These are phyloP conservation scores for Hemerocallis citrina DNA, from an alignment of 106 monocot species.

Conservation along the genomic window DNA sequence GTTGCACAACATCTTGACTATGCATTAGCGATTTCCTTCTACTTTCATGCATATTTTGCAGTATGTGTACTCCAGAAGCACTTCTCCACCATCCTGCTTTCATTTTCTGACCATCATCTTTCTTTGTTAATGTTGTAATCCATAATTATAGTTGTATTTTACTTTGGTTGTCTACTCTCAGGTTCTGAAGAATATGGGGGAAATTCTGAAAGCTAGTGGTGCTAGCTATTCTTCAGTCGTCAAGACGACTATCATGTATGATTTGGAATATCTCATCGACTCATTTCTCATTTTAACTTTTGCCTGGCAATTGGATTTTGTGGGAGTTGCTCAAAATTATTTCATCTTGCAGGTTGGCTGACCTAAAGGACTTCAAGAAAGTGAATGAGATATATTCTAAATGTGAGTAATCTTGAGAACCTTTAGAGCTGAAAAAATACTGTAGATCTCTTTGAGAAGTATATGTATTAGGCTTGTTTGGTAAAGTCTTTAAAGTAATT, in stretches of 20 bases:
- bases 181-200: constrained; percentile 94
- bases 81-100: neutral
- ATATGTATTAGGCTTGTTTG: no score
- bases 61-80: neutral
- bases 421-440: neutral
- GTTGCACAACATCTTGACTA: no score
- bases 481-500: no score
- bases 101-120: no score
- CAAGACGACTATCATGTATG: constrained; percentile 92
- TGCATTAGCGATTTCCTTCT: no score
- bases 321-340: neutral
- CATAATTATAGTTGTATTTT: neutral
- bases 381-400: constrained; percentile 73
- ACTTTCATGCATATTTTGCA: no score
- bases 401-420: constrained; percentile 28
- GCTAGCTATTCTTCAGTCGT: constrained; percentile 83
- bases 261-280: neutral
- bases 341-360: constrained; percentile 48
- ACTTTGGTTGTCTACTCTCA: constrained; percentile 11
- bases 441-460: no score
- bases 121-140: neutral
- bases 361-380: constrained; percentile 67
- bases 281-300: neutral
- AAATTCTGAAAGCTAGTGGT: constrained; percentile 84
- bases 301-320: neutral